Evolutionary conservation across 169 alveolate genomes (phyloP), one percentile per base, ranked within the genome.

Genomic region (Cystoisospora suis): DNA sequence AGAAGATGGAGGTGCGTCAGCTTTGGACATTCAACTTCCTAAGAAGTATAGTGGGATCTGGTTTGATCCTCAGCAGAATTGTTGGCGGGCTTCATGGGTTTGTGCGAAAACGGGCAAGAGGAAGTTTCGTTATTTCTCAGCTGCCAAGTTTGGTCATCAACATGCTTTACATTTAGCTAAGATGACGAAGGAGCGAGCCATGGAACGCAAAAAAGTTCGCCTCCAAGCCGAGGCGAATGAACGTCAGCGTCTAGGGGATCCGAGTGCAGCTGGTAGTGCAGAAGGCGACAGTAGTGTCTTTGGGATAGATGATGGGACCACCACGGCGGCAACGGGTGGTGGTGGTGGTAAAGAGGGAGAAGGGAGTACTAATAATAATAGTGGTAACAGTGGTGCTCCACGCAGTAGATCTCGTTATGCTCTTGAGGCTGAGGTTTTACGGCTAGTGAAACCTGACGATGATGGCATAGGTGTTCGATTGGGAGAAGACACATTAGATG

Each of bases 11-110:
- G n/a, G n/a, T 3, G 75, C 20, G 75, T 59, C 75, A 9, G 29
- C 29, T 15, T 36, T 36, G 75, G 29, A 36, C 75, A 59, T 3
- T 20, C 42, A 29, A 15, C 23, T 45, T 23, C 85, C 75, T 5
- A 61, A 69, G 91, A 86, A 86, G 72, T 65, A 65, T 49, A 86
- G 85, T 20, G 91, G 91, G 27, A 49, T 86, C 32, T 86, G 91
- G 91, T 86, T 65, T 32, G 91, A 86, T 46, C 85, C 91, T 34
- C 91, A 86, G 85, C 91, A 86, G 85, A 86, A 86, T 32, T 86
- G 91, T 85, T 86, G 91, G 91, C 58, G 91, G 75, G 91, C 91
- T n/a, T 86, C 91, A 32, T 86, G 91, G 91, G 91, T 86, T 15
- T 86, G 91, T 53, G 91, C 91, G n/a, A 58, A 27, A 17, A 86